These are phyloP conservation scores for Withania somnifera DNA, from an alignment of 305 asterid genomes.

Conservation along the genomic window DNA sequence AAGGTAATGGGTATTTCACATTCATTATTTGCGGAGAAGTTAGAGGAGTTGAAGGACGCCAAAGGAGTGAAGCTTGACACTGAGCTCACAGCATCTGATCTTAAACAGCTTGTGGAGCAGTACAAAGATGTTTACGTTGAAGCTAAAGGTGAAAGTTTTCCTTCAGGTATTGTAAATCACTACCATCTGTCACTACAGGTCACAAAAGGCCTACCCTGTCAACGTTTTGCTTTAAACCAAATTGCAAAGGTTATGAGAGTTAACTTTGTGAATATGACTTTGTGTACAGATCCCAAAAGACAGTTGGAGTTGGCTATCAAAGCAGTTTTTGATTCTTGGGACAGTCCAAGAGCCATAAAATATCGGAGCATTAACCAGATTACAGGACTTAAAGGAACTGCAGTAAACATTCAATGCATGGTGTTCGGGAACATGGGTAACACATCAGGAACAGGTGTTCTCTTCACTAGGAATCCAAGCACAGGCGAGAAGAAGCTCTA, in stretches of 20 bases:
- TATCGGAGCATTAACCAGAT: conserved; percentile 78
- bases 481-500: conserved; percentile 92
- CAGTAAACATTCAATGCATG: conserved; percentile 93
- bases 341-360: conserved; percentile 82
- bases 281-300: conserved; percentile 53
- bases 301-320: conserved; percentile 83
- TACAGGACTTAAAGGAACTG: conserved; percentile 89
- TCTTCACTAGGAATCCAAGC: conserved; percentile 89
- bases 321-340: conserved; percentile 95
- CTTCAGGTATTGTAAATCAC: conserved; percentile 46
- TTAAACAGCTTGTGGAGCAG: conserved; percentile 75
- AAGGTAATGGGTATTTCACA: conserved; percentile 94
- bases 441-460: conserved; percentile 96
- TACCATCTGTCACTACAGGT: neutral
- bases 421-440: conserved; percentile 97
- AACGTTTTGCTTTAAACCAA: neutral
- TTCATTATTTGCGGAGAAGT: conserved; percentile 68
- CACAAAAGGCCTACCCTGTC: neutral
- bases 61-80: conserved; percentile 65
- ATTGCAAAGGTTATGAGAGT: neutral
- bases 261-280: neutral
- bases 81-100: conserved; percentile 73
- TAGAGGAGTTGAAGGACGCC: conserved; percentile 47
- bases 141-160: conserved; percentile 73
- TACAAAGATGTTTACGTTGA: conserved; percentile 72